These are phyloP conservation scores for Closterium sp. DNA, from an alignment of 139 green algal species.

Conservation along the genomic window DNA sequence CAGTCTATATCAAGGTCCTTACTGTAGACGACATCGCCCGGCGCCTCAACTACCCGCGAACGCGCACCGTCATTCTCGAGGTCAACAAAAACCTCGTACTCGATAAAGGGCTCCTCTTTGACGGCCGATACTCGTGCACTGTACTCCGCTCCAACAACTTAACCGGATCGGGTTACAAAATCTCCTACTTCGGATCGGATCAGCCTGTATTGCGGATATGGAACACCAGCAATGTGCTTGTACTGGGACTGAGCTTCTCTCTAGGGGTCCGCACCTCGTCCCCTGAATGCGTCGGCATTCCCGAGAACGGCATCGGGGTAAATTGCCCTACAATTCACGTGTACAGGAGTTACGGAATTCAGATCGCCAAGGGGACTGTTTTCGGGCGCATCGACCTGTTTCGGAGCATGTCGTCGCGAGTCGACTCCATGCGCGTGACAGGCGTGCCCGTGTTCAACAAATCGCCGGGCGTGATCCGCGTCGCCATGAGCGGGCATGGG, in stretches of 20 bases:
- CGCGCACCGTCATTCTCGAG: background rate
- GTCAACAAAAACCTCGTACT: background rate
- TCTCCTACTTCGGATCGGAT: background rate
- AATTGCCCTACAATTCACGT: constrained; percentile 1
- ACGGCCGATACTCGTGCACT: background rate
- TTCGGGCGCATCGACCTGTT: background rate
- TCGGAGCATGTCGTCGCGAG: background rate
- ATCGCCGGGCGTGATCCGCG: background rate
- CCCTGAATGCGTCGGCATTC: background rate
- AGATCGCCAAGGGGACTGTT: background rate
- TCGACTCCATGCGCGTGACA: background rate
- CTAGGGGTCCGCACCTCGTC: background rate
- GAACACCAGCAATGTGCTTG: background rate
- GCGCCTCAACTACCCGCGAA: background rate
- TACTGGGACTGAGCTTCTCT: background rate
- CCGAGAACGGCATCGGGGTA: background rate
- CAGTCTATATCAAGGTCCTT: background rate
- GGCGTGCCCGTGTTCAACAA: background rate
- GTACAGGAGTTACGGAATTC: background rate
- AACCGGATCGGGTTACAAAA: background rate
- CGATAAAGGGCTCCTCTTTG: background rate
- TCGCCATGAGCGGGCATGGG: background rate
- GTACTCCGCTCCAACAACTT: background rate
- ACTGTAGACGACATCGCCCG: background rate
- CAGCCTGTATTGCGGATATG: background rate